Evolutionary conservation across 495 filamentous ascomycete species (phyloP), one percentile per base, ranked within the genome.

Genomic region (Evernia prunastri): DNA sequence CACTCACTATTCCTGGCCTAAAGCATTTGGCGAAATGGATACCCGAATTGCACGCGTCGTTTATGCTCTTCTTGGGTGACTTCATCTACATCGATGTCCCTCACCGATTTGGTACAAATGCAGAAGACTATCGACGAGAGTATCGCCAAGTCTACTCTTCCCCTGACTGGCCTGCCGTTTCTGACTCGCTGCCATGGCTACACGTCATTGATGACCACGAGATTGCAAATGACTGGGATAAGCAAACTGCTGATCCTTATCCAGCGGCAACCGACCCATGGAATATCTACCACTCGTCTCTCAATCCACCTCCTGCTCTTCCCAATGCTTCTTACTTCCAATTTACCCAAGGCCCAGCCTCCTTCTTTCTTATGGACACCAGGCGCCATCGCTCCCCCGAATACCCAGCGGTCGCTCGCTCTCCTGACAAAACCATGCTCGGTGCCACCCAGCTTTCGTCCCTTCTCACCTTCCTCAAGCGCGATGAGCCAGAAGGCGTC

Each of bases 41-140:
- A 8, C 86, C 87, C 3, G 71, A 75, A 8, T 75, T 93, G 7
- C 77, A 84, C 31, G 82, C 90, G 0, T 85, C 87, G 62, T 97
- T 98, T 68, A 97, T 98, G 92, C 82, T 98, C 31, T 98, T 98
- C 79, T 84, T 98, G 0, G 94, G 93, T n/a, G 94, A 98, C 72
- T 98, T 97, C 73, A 96, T 98, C 72, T 98, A 98, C 72, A 87
- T 95, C 66, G 94, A 98, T 64, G 91, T 97, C 0, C 94, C 94
- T 0, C 79, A 83, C 36, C 85, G 87, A 42, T 88, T 91, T 67
- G 92, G 90, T 17, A 85, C 79, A 25, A 79, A 82, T 6, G 77
- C 82, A 13, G 85, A 89, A 54, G 85, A 87, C 70, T 97, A 97
- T 75, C 86, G 94, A 40, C 81, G 88, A 66, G 90, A 96, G 72